Conservation (phyloP, 257 asterid species). For the Lithospermum erythrorhizon region DNA sequence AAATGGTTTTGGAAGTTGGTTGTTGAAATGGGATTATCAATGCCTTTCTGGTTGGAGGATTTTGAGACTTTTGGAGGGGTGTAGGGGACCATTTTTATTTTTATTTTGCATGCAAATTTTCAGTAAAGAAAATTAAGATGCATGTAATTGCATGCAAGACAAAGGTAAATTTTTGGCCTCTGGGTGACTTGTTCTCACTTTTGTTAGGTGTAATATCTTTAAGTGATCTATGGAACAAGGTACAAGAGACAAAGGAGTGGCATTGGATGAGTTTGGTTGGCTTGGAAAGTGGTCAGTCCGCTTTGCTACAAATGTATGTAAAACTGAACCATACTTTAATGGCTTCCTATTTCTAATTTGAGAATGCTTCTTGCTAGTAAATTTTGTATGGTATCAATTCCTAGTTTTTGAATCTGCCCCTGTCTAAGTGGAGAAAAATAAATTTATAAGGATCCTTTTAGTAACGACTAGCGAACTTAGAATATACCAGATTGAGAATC, state of each 20-base stretch:
- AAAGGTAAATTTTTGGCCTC: slow-evolving; percentile 45
- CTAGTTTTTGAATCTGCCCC: too few species aligned
- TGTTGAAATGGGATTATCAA: slow-evolving; percentile 1
- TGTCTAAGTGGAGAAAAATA: too few species aligned
- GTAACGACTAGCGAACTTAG: too few species aligned
- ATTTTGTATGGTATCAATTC: neutral
- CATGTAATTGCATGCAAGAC: slow-evolving; percentile 40
- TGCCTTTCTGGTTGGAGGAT: slow-evolving; percentile 5
- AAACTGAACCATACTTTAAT: slow-evolving; percentile 17
- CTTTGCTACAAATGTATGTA: slow-evolving; percentile 18
- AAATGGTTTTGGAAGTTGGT: too few species aligned
- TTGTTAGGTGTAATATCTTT: slow-evolving; percentile 39
- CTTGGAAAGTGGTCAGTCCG: slow-evolving; percentile 21
- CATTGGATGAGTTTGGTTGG: slow-evolving; percentile 16
- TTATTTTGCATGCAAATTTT: too few species aligned
- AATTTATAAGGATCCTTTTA: too few species aligned
- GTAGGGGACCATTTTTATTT: slow-evolving; percentile 42
- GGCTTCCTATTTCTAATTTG: slow-evolving; percentile 5
- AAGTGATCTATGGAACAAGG: slow-evolving; percentile 21
- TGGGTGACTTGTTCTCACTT: slow-evolving; percentile 32
- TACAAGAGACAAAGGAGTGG: slow-evolving; percentile 28
- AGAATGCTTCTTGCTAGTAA: neutral
- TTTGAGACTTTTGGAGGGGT: neutral
- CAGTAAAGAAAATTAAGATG: slow-evolving; percentile 6
- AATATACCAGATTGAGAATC: too few species aligned